Conservation (phyloP, 192 early-diverging fungal species). For the Podila horticola region DNA sequence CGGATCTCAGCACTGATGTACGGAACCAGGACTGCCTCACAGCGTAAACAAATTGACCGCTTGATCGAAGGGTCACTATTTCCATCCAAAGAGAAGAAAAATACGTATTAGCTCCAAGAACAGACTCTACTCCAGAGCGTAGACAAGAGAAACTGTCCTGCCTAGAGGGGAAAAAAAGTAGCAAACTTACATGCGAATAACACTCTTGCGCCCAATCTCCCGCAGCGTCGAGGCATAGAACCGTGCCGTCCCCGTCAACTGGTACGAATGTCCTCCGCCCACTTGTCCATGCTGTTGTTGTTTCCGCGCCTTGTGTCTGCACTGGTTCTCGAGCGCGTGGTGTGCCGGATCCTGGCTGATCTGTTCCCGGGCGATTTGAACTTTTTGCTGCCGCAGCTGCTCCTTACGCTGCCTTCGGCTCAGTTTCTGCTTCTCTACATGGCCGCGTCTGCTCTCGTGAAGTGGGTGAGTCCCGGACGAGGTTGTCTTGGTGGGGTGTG, state of each 20-base stretch:
- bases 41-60: slow-evolving; percentile 63
- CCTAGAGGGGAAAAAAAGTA: background rate
- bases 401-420: slow-evolving; percentile 19
- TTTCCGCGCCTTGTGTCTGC: background rate
- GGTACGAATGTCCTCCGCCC: background rate
- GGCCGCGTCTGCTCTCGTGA: background rate
- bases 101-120: background rate
- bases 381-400: slow-evolving; percentile 16
- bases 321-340: slow-evolving; percentile 8
- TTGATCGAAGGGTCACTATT: slow-evolving; percentile 68
- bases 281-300: background rate
- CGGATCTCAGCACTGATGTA: slow-evolving; percentile 57
- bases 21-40: slow-evolving; percentile 64
- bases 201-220: slow-evolving; percentile 59
- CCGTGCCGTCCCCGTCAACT: slow-evolving; percentile 37
- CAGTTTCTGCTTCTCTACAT: background rate
- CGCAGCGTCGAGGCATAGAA: slow-evolving; percentile 63
- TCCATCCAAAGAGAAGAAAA: slow-evolving; percentile 8
- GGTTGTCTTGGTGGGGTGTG: background rate
- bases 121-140: no score
- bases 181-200: slow-evolving; percentile 60
- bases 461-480: background rate
- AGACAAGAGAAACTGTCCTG: no score
- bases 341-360: slow-evolving; percentile 17
- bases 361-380: slow-evolving; percentile 35